phyloP scores from a whole-genome alignment of 2,329 filamentous ascomycete species.

The Neofusicoccum parvum region DNA sequence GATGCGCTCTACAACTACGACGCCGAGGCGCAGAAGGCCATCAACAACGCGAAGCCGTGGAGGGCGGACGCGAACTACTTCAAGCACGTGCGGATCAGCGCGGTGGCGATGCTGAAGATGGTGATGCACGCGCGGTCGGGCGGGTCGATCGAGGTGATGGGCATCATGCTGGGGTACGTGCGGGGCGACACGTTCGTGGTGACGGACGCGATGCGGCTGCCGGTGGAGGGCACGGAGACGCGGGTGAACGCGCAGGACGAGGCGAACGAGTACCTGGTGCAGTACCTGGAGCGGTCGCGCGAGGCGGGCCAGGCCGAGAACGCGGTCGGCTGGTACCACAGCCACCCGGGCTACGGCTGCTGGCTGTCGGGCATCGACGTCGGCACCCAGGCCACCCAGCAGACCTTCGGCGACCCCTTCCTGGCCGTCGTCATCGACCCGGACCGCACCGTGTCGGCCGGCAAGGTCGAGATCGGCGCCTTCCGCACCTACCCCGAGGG shows the following conservation, averaged over 20 bases:
- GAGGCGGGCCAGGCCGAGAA: slow-evolving; percentile 83
- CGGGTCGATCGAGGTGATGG: slow-evolving; percentile 93
- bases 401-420: slow-evolving; percentile 85
- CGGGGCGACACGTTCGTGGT: slow-evolving; percentile 84
- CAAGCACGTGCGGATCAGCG: slow-evolving; percentile 89
- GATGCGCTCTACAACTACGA: slow-evolving; percentile 93
- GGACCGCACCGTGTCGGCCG: slow-evolving; percentile 89
- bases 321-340: slow-evolving; percentile 97
- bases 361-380: slow-evolving; percentile 98
- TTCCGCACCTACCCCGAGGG: slow-evolving; percentile 86
- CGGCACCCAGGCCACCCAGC: slow-evolving; percentile 80
- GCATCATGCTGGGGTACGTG: slow-evolving; percentile 95
- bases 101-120: slow-evolving; percentile 96
- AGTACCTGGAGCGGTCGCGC: slow-evolving; percentile 76
- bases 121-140: slow-evolving; percentile 98
- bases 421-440: slow-evolving; percentile 96
- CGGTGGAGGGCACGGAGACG: slow-evolving; percentile 98
- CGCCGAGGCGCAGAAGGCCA: slow-evolving; percentile 65
- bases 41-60: slow-evolving; percentile 73
- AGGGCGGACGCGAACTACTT: slow-evolving; percentile 79
- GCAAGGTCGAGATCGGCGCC: slow-evolving; percentile 95
- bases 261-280: slow-evolving; percentile 95
- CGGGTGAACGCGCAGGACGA: slow-evolving; percentile 94
- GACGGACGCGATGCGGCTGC: slow-evolving; percentile 89
- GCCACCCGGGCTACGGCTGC: slow-evolving; percentile 95